Conservation (phyloP, 257 asterid genomes). For the Primulina tabacum region DNA sequence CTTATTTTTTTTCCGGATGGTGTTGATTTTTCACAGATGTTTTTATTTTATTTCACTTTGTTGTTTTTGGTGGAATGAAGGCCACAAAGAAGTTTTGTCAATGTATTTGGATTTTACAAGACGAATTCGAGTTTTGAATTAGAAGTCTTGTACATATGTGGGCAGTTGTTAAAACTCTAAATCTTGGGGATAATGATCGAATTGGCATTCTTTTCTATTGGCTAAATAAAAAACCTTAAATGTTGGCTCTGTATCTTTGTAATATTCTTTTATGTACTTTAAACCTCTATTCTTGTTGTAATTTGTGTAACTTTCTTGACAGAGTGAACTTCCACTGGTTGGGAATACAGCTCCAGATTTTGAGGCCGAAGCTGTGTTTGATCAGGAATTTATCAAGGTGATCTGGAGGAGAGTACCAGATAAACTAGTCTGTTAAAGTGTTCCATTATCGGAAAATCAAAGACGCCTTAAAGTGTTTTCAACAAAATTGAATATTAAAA, state of each 20-base stretch:
- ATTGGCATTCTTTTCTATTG: not conserved
- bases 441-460: not conserved
- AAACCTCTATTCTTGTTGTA: conserved; percentile 1
- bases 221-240: not conserved
- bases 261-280: not conserved
- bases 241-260: not conserved
- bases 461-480: not conserved
- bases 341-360: conserved; percentile 93
- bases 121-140: not conserved
- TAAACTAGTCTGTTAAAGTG: not conserved
- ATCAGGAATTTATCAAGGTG: conserved; percentile 83
- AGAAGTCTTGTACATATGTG: not conserved
- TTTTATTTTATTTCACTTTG: not conserved
- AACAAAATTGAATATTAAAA: not conserved
- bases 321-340: conserved; percentile 83
- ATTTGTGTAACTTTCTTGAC: conserved; percentile 23
- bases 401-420: not conserved
- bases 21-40: not conserved
- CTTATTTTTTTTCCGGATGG: not conserved
- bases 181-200: conserved; percentile 6
- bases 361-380: conserved; percentile 97
- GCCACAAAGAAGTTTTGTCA: not conserved
- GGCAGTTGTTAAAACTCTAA: not conserved
- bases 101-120: not conserved
- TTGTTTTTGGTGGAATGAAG: not conserved